Evolutionary conservation across 768 basidiomycete genomes (phyloP).

Genomic region (Coprinellus micaceus): DNA sequence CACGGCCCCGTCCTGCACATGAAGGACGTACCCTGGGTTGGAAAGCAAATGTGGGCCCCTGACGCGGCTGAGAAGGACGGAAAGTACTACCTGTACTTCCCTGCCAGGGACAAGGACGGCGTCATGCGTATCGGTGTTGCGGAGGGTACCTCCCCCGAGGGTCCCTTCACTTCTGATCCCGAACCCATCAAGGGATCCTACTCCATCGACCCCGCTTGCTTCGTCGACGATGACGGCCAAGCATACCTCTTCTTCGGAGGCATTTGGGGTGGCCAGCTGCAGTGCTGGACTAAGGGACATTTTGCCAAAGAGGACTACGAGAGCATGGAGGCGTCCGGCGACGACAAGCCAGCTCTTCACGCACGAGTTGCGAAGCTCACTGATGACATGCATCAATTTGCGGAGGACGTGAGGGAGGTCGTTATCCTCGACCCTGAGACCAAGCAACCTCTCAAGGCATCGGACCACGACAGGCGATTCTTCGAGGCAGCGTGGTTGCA

Average conservation of each 20-base stretch:
- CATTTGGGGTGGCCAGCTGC: slow-evolving; percentile 22
- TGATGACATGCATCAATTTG: slow-evolving; percentile 19
- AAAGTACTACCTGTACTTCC: slow-evolving; percentile 22
- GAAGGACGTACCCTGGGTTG: slow-evolving; percentile 20
- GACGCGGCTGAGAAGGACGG: slow-evolving; percentile 22
- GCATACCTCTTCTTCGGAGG: slow-evolving; percentile 21
- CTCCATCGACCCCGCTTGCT: slow-evolving; percentile 22
- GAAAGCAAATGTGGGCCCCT: slow-evolving; percentile 21
- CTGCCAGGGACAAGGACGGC: slow-evolving; percentile 19
- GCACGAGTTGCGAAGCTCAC: slow-evolving; percentile 17
- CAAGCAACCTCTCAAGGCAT: slow-evolving; percentile 14
- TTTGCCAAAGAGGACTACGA: slow-evolving; percentile 11
- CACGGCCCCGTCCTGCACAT: slow-evolving; percentile 18
- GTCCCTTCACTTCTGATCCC: slow-evolving; percentile 18
- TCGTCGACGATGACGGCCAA: slow-evolving; percentile 21
- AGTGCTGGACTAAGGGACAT: slow-evolving; percentile 17
- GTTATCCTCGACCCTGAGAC: slow-evolving; percentile 17
- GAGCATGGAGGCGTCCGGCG: slow-evolving; percentile 13
- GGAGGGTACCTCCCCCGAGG: slow-evolving; percentile 15
- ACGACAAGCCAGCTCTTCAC: slow-evolving; percentile 10
- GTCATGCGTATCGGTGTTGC: slow-evolving; percentile 22
- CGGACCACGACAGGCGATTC: slow-evolving; percentile 21
- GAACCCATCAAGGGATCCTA: slow-evolving; percentile 21
- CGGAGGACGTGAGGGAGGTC: slow-evolving; percentile 12
- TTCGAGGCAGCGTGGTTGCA: slow-evolving; percentile 23